A percentile compares a stretch with the other conserved stretches of the same genome.
Evolutionary conservation across 768 basidiomycete species (phyloP).

Genomic region (Tricholoma sp.): DNA sequence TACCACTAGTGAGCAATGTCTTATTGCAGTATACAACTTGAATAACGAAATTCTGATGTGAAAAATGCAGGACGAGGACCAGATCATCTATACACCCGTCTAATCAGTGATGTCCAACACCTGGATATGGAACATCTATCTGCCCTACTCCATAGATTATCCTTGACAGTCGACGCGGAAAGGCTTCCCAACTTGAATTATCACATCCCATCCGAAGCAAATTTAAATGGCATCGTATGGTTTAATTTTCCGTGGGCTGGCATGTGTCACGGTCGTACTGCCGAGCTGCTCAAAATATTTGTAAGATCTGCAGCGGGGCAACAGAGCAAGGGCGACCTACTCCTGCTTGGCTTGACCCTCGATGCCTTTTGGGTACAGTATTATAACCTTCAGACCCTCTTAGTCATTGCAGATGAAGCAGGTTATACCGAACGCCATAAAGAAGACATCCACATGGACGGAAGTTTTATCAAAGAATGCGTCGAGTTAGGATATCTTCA

Average conservation of each 20-base stretch:
- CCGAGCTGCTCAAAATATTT: neutral
- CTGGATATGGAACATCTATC: too few relatives aligned
- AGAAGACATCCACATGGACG: neutral
- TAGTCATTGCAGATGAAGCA: too few relatives aligned
- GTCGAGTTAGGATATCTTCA: neutral
- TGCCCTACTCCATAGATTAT: neutral
- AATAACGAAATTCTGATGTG: too few relatives aligned
- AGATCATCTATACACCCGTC: too few relatives aligned
- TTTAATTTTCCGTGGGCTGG: neutral
- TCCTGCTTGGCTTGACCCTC: neutral
- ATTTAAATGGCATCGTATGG: neutral
- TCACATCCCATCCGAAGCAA: neutral
- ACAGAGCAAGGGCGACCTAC: neutral
- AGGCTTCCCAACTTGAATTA: neutral
- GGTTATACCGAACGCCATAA: neutral
- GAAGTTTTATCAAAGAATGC: neutral
- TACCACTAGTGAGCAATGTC: neutral
- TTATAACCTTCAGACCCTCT: neutral
- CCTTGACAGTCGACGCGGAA: neutral
- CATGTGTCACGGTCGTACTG: neutral
- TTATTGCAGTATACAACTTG: too few relatives aligned
- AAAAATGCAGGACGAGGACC: too few relatives aligned
- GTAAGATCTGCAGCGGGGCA: neutral
- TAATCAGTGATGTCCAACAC: too few relatives aligned
- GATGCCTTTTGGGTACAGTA: neutral